Conservation (phyloP, 352 stramenopile species). For the Peronospora farinosa region DNA sequence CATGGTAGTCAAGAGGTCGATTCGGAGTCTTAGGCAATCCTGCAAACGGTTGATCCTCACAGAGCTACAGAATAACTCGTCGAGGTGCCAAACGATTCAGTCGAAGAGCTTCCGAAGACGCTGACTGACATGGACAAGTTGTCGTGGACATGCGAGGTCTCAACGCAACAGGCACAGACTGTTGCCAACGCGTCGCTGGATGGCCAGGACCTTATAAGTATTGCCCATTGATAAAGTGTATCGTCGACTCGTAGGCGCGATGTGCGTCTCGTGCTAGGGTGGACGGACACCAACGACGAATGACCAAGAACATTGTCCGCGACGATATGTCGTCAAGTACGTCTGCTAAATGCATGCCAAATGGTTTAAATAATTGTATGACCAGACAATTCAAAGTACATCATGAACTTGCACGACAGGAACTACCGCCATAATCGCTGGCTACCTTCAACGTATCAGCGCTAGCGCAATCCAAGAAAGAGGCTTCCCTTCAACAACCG, state of each 20-base stretch:
- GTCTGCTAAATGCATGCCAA: too few relatives aligned
- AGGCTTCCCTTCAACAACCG: constrained; percentile 40
- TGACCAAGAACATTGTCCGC: constrained; percentile 51
- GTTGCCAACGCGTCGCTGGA: constrained; percentile 60
- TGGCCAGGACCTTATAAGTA: constrained; percentile 43
- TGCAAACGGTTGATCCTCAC: too few relatives aligned
- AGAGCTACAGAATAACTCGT: too few relatives aligned
- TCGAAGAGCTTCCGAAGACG: too few relatives aligned
- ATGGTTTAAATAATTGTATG: too few relatives aligned
- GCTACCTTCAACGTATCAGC: constrained; percentile 48
- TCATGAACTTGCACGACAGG: constrained; percentile 46
- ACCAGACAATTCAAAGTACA: constrained; percentile 30
- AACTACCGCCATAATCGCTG: constrained; percentile 13
- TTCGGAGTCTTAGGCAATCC: too few relatives aligned
- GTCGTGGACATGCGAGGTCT: constrained; percentile 65
- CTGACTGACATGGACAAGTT: constrained; percentile 63
- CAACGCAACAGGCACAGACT: constrained; percentile 57
- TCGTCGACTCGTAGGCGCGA: constrained; percentile 39
- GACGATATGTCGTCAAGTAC: constrained; percentile 12
- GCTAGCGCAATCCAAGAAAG: constrained; percentile 64
- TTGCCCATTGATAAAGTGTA: constrained; percentile 13
- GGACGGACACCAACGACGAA: constrained; percentile 57
- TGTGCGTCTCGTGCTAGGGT: constrained; percentile 66
- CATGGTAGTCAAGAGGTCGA: too few relatives aligned
- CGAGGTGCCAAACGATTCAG: too few relatives aligned